Evolutionary conservation across 73 alveolate species (phyloP).

Genomic region (Halteria grandinella): DNA sequence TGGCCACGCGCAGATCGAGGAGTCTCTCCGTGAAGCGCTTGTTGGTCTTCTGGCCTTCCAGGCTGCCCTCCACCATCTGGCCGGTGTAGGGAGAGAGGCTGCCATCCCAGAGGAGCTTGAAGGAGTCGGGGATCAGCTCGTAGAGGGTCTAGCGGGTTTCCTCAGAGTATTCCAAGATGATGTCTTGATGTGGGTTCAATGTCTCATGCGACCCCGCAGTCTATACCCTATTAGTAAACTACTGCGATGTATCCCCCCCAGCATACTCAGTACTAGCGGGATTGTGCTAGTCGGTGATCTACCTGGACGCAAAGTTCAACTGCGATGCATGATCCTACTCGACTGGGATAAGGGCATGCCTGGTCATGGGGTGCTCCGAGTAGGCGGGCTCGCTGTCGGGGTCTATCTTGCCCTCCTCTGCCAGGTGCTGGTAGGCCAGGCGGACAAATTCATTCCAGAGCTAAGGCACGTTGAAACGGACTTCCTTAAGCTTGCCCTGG

Average conservation of each 20-base stretch:
- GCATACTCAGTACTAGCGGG: neutral
- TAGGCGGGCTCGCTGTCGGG: neutral
- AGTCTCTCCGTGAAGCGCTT: slow-evolving; percentile 16
- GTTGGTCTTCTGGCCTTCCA: too few species aligned
- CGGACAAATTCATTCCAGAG: neutral
- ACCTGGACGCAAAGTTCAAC: neutral
- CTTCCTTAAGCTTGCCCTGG: too few species aligned
- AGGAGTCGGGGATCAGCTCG: neutral
- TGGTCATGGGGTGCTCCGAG: too few species aligned
- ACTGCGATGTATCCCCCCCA: neutral
- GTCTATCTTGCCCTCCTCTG: neutral
- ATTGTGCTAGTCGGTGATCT: neutral
- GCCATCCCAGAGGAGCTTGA: slow-evolving; percentile 74
- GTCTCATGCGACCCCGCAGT: neutral
- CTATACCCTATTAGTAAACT: neutral
- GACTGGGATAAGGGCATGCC: too few species aligned
- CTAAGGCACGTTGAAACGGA: too few species aligned
- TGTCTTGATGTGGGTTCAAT: neutral
- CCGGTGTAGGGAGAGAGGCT: slow-evolving; percentile 51
- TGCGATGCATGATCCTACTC: too few species aligned
- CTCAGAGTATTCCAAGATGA: slow-evolving; percentile 51
- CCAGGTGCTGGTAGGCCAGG: neutral
- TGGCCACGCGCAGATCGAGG: neutral
- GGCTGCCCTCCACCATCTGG: slow-evolving; percentile 24
- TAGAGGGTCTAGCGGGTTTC: slow-evolving; percentile 13